Evolutionary conservation across 1,139 yeast species (phyloP).

Genomic region (Suhomyces guaymorum): DNA sequence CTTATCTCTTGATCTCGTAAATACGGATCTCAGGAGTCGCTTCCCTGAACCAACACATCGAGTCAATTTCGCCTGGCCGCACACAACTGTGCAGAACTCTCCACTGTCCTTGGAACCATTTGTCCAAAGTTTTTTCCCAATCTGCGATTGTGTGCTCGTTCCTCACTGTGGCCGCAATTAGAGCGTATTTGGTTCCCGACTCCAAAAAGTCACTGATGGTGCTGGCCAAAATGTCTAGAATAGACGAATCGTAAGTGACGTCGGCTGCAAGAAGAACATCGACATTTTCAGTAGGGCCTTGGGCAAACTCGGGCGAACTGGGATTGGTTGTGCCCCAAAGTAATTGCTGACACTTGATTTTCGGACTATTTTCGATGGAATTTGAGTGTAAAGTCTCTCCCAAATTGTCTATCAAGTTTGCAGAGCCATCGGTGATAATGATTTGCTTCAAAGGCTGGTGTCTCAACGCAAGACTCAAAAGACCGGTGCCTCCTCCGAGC

Average conservation of each 20-base stretch:
- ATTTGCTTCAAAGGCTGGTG: conserved; percentile 30
- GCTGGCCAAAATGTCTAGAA: conserved; percentile 55
- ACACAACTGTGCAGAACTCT: conserved; percentile 18
- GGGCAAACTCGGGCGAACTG: conserved; percentile 34
- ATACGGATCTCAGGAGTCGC: conserved; percentile 47
- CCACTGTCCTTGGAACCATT: conserved; percentile 30
- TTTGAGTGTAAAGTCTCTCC: conserved; percentile 50
- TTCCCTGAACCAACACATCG: conserved; percentile 31
- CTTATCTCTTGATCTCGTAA: conserved; percentile 30
- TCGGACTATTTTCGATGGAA: conserved; percentile 15
- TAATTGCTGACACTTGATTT: conserved; percentile 30
- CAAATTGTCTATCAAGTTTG: conserved; percentile 56
- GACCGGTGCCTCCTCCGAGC: conserved; percentile 88
- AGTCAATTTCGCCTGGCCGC: conserved; percentile 22
- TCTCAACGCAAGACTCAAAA: conserved; percentile 65
- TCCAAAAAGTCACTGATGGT: conserved; percentile 47
- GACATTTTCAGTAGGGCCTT: conserved; percentile 21
- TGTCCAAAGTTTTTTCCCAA: conserved; percentile 50
- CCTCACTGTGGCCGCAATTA: conserved; percentile 76
- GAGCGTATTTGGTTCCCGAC: conserved; percentile 32
- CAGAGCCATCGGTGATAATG: conserved; percentile 77
- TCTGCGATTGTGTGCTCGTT: conserved; percentile 55
- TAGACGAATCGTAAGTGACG: conserved; percentile 74
- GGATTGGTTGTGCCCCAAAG: conserved; percentile 55
- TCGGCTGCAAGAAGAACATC: conserved; percentile 76